These are phyloP conservation scores for Venturia nashicola DNA, from an alignment of 2,329 filamentous ascomycete genomes.

Conservation along the genomic window DNA sequence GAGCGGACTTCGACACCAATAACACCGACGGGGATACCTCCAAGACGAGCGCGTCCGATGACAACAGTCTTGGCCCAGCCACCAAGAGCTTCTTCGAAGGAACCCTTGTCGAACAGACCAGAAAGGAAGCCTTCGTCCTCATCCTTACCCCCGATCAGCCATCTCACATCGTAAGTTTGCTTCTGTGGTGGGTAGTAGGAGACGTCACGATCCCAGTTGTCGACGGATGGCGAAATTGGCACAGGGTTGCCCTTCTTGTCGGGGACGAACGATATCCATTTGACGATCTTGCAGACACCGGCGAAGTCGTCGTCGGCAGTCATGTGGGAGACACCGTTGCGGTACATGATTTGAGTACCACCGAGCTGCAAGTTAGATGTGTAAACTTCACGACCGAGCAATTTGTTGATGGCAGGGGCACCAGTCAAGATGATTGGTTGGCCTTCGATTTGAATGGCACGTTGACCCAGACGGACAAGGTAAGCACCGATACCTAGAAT, in stretches of 20 bases:
- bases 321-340: conserved; percentile 98
- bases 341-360: conserved; percentile 99
- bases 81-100: conserved; percentile 90
- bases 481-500: conserved; percentile 88
- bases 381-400: conserved; percentile 95
- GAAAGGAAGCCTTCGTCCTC: conserved; percentile 76
- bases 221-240: conserved; percentile 75
- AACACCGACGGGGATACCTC: conserved; percentile 95
- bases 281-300: conserved; percentile 92
- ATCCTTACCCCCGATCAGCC: conserved; percentile 81
- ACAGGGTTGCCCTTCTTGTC: conserved; percentile 89
- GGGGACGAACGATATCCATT: conserved; percentile 95
- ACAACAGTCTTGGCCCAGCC: conserved; percentile 97
- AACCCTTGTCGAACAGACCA: conserved; percentile 92
- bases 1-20: conserved; percentile 93
- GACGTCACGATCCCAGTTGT: conserved; percentile 88
- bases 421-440: conserved; percentile 98
- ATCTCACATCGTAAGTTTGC: conserved; percentile 83
- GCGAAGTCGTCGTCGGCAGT: conserved; percentile 96
- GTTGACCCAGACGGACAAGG: conserved; percentile 92
- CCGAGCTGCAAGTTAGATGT: conserved; percentile 98
- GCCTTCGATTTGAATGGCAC: conserved; percentile 96
- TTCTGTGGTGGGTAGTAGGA: conserved; percentile 69
- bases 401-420: conserved; percentile 94
- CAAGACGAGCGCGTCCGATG: conserved; percentile 87